Conservation (phyloP, 495 filamentous ascomycete genomes). For the Annulohypoxylon moriforme region DNA sequence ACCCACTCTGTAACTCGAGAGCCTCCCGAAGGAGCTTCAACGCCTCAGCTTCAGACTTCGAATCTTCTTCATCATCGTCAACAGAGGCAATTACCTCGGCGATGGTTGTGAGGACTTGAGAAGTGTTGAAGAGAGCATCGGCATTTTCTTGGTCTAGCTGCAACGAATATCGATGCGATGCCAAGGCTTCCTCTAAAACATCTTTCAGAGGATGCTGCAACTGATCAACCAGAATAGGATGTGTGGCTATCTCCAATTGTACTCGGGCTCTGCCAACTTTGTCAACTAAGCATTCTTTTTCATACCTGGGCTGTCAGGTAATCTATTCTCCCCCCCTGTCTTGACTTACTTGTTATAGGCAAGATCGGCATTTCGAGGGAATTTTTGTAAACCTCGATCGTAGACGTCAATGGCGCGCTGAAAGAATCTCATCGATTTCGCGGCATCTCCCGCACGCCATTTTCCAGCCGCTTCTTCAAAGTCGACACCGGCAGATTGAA, state of each 20-base stretch:
- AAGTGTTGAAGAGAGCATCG: conserved; percentile 75
- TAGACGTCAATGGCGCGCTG: conserved; percentile 72
- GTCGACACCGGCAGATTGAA: conserved; percentile 66
- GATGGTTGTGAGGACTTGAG: conserved; percentile 73
- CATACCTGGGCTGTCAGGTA: no score
- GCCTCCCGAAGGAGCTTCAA: conserved; percentile 66
- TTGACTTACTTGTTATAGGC: conserved; percentile 72
- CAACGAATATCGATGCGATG: conserved; percentile 70
- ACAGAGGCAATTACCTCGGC: conserved; percentile 66
- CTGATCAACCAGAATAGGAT: conserved; percentile 64
- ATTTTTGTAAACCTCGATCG: conserved; percentile 65
- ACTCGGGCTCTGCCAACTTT: conserved; percentile 59
- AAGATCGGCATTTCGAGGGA: conserved; percentile 72
- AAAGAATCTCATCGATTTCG: conserved; percentile 75
- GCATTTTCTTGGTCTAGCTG: conserved; percentile 69
- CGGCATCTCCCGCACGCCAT: conserved; percentile 76
- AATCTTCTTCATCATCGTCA: conserved; percentile 58
- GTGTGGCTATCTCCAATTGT: conserved; percentile 73
- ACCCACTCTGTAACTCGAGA: conserved; percentile 69
- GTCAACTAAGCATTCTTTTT: conserved; percentile 9
- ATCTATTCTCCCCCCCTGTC: background rate
- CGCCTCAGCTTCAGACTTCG: conserved; percentile 40
- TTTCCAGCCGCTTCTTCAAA: conserved; percentile 77
- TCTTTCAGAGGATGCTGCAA: conserved; percentile 60
- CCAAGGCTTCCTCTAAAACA: conserved; percentile 65